A percentile compares a stretch with the other conserved stretches of the same genome.
These are phyloP conservation scores for Falciphora oryzae DNA, from an alignment of 2,329 filamentous ascomycete genomes.

Conservation along the genomic window DNA sequence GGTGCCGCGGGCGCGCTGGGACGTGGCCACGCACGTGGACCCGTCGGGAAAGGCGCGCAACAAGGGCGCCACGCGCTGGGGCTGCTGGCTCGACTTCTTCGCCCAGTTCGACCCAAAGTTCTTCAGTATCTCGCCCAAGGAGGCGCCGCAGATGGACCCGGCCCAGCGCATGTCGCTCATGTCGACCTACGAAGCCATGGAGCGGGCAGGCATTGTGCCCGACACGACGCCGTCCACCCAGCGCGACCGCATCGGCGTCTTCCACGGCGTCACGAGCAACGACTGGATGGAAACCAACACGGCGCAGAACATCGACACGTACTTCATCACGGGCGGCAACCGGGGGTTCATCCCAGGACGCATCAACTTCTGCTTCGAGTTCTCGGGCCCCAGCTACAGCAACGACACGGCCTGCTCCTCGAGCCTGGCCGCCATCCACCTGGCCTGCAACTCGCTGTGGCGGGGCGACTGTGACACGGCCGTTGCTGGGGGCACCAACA, in stretches of 20 bases:
- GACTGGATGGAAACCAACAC: constrained; percentile 70
- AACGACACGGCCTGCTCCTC: constrained; percentile 37
- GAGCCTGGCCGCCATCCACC: constrained; percentile 35
- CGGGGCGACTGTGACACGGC: constrained; percentile 60
- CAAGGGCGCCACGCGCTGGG: constrained; percentile 69
- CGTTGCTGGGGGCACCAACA: constrained; percentile 58
- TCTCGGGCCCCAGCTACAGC: constrained; percentile 31
- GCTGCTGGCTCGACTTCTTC: constrained; percentile 64
- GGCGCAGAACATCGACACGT: constrained; percentile 52
- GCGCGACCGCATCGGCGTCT: constrained; percentile 56
- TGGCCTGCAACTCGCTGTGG: constrained; percentile 55
- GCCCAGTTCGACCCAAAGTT: constrained; percentile 71
- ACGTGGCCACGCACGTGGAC: constrained; percentile 20
- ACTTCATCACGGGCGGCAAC: constrained; percentile 45
- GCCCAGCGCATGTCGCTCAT: constrained; percentile 67
- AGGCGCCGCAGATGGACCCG: constrained; percentile 70
- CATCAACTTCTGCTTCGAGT: constrained; percentile 38
- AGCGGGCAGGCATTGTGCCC: constrained; percentile 66
- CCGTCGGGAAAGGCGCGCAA: constrained; percentile 43
- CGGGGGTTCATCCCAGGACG: constrained; percentile 47
- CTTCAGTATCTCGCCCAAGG: constrained; percentile 78
- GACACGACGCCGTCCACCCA: constrained; percentile 63
- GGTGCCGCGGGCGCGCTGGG: constrained; percentile 15
- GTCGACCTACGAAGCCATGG: constrained; percentile 74
- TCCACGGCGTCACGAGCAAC: constrained; percentile 71